Evolutionary conservation across 495 filamentous ascomycete species (phyloP).

Genomic region (Hyaloscypha hepaticicola): DNA sequence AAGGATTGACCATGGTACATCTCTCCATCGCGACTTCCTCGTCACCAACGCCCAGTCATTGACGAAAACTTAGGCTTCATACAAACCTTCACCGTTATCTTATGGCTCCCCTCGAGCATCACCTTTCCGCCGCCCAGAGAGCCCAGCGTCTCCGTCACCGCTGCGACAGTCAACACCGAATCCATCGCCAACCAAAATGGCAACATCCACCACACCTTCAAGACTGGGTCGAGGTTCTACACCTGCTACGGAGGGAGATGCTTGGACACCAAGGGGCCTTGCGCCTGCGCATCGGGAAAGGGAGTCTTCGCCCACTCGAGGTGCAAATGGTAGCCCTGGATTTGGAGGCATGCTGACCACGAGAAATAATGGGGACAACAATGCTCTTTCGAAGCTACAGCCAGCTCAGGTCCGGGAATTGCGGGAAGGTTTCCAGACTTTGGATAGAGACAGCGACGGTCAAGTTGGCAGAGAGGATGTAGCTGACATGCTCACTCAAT

Average conservation of each 20-base stretch:
- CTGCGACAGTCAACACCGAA: conserved; percentile 49
- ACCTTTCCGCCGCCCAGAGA: conserved; percentile 70
- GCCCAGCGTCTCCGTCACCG: conserved; percentile 43
- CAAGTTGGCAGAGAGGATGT: conserved; percentile 74
- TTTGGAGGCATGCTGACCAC: conserved; percentile 35
- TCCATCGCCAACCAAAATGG: conserved; percentile 44
- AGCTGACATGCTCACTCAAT: conserved; percentile 72
- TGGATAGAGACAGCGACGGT: conserved; percentile 80
- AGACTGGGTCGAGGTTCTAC: conserved; percentile 38
- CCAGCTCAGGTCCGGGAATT: conserved; percentile 70
- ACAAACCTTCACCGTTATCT: conserved; percentile 71
- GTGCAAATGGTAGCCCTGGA: conserved; percentile 35
- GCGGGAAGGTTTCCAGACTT: conserved; percentile 81
- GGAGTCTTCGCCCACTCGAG: conserved; percentile 45
- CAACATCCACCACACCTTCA: conserved; percentile 38
- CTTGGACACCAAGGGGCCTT: conserved; percentile 36
- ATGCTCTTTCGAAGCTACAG: conserved; percentile 61
- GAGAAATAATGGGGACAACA: conserved; percentile 36
- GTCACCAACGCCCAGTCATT: conserved; percentile 7
- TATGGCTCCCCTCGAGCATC: conserved; percentile 68
- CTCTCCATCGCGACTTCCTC: conserved; percentile 22
- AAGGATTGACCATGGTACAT: background rate
- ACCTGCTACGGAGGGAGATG: conserved; percentile 30
- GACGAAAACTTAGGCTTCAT: conserved; percentile 45
- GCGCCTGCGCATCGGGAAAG: conserved; percentile 28